phyloP scores from a whole-genome alignment of 257 asterid species.

The Lycium barbarum region DNA sequence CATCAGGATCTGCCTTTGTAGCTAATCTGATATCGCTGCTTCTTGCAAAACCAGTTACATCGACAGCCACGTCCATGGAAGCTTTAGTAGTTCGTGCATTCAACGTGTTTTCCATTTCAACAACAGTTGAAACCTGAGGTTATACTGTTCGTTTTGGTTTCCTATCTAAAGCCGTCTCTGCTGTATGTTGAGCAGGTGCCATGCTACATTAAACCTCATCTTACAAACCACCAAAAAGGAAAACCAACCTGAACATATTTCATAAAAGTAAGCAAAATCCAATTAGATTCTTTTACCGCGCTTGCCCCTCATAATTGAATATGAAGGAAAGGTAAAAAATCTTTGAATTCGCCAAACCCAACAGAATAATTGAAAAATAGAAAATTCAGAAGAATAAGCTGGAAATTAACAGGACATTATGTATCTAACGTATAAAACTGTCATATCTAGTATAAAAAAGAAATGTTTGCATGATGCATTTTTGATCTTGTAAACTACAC shows the following conservation, averaged over 20 bases:
- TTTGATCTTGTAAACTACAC: background rate
- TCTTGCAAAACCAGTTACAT: conserved; percentile 57
- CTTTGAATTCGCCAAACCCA: conserved; percentile 11
- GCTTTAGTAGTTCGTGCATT: conserved; percentile 3
- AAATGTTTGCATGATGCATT: background rate
- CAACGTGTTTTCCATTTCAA: conserved; percentile 17
- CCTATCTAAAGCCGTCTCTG: background rate
- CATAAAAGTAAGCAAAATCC: background rate
- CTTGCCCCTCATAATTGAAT: conserved; percentile 6
- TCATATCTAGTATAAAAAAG: background rate
- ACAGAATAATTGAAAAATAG: background rate
- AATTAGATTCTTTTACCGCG: background rate
- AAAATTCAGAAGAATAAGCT: background rate
- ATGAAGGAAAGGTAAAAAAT: conserved; percentile 4
- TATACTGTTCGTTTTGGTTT: background rate
- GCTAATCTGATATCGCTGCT: conserved; percentile 50
- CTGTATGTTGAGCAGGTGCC: conserved; percentile 19
- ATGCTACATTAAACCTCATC: conserved; percentile 6
- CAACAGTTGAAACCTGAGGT: background rate
- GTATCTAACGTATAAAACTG: background rate
- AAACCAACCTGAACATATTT: background rate
- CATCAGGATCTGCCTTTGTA: conserved; percentile 79
- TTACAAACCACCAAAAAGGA: conserved; percentile 10
- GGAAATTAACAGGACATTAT: background rate
- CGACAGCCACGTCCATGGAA: conserved; percentile 48